phyloP scores from a whole-genome alignment of 176 grass and related monocot species.

The Phragmites australis region DNA sequence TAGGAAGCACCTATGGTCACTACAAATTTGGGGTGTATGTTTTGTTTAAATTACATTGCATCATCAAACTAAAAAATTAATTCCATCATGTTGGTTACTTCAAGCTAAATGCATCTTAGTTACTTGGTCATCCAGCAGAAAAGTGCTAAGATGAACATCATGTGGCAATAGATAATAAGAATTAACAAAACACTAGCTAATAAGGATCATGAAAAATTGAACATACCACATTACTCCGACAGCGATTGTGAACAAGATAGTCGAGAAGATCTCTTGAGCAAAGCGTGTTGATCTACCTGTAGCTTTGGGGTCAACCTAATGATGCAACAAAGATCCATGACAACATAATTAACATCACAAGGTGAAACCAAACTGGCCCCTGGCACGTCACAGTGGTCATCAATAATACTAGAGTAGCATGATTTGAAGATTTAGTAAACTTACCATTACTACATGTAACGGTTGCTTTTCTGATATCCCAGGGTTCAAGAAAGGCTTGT shows the following conservation, averaged over 20 bases:
- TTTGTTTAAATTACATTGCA: neutral
- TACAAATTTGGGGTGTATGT: too few species aligned
- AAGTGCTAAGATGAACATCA: conserved; percentile 3
- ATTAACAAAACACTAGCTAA: conserved; percentile 27
- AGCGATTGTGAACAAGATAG: conserved; percentile 78
- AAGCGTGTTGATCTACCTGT: conserved; percentile 79
- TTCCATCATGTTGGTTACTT: neutral
- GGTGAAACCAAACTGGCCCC: conserved; percentile 17
- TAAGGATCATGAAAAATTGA: conserved; percentile 26
- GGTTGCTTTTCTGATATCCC: conserved; percentile 98
- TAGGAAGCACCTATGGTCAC: neutral
- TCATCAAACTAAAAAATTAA: conserved; percentile 14
- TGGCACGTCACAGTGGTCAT: neutral
- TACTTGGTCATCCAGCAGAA: neutral
- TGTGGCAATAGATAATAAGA: conserved; percentile 18
- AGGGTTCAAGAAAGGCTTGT: conserved; percentile 74
- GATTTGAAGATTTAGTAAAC: conserved; percentile 9
- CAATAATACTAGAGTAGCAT: neutral
- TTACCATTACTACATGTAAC: conserved; percentile 97
- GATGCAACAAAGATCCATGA: conserved; percentile 38
- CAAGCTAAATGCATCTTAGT: conserved; percentile 17
- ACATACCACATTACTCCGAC: conserved; percentile 84
- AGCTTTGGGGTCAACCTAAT: conserved; percentile 94
- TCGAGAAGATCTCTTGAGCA: conserved; percentile 83
- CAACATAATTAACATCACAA: conserved; percentile 24